A percentile compares a stretch with the other conserved stretches of the same genome.
Evolutionary conservation across 139 green algal species (phyloP).

Genomic region (Closterium sp.): DNA sequence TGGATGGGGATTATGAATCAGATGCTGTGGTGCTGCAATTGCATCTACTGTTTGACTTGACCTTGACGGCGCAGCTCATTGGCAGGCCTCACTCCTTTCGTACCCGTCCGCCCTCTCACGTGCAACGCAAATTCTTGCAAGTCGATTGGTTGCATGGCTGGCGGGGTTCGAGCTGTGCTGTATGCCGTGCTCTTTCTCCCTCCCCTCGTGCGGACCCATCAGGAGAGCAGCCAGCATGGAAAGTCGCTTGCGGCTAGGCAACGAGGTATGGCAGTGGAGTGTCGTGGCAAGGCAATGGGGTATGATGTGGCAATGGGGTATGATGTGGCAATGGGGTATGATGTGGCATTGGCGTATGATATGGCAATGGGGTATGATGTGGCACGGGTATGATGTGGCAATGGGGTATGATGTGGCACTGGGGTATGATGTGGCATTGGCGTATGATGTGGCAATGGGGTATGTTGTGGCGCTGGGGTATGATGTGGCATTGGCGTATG

Average conservation of each 20-base stretch:
- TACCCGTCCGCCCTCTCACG: not conserved
- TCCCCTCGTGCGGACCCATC: not conserved
- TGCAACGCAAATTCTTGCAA: not conserved
- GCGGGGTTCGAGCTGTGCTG: no score
- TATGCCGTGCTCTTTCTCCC: not conserved
- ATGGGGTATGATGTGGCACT: no score
- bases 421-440: no score
- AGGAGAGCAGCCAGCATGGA: not conserved
- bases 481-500: no score
- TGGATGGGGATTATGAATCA: no score
- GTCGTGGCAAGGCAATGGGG: not conserved
- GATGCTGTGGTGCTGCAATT: not conserved
- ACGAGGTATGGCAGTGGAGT: not conserved
- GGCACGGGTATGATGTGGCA: no score
- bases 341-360: not conserved
- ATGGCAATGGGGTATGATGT: not conserved
- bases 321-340: not conserved
- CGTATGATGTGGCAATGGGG: no score
- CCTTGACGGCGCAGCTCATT: not conserved
- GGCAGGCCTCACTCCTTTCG: not conserved
- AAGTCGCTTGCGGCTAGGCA: not conserved
- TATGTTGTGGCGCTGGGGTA: no score
- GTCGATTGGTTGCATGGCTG: not conserved
- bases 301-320: not conserved
- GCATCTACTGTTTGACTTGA: not conserved